Evolutionary conservation across 1,284 basidiomycete genomes (phyloP).

Genomic region (Agroathelia rolfsii): DNA sequence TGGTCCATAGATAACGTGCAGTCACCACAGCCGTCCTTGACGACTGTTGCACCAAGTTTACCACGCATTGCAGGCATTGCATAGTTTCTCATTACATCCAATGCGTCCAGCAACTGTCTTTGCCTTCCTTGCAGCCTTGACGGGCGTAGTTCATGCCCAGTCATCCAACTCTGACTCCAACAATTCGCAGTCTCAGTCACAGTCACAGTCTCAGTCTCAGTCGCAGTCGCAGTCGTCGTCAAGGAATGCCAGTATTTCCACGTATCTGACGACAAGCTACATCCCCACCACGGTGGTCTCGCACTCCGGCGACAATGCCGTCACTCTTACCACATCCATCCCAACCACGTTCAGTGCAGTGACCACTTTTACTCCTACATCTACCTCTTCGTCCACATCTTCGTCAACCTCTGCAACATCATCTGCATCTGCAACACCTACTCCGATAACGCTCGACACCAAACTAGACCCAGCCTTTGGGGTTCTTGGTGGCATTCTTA

Average conservation of each 20-base stretch:
- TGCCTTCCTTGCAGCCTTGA: too few species aligned
- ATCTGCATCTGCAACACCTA: constrained; percentile 37
- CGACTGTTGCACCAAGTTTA: too few species aligned
- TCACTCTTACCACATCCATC: constrained; percentile 40
- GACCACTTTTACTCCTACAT: constrained; percentile 27
- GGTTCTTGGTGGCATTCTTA: constrained; percentile 80
- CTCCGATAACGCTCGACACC: constrained; percentile 57
- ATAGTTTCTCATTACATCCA: too few species aligned
- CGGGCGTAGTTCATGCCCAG: too few species aligned
- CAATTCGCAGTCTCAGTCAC: too few species aligned
- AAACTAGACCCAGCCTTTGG: constrained; percentile 83
- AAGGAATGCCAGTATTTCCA: constrained; percentile 24
- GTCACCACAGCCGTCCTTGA: too few species aligned
- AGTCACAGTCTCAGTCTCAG: too few species aligned
- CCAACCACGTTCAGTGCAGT: constrained; percentile 54
- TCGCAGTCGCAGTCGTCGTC: constrained; percentile 14
- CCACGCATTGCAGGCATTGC: too few species aligned
- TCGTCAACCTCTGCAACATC: constrained; percentile 30
- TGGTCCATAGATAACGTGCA: too few species aligned
- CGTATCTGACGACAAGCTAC: constrained; percentile 36
- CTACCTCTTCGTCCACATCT: constrained; percentile 25
- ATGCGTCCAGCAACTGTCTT: too few species aligned
- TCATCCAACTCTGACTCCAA: too few species aligned
- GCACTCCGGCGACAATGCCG: constrained; percentile 35
- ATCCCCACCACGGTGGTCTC: constrained; percentile 37